Percentiles rank a stretch among this genome's conserved stretches.
Conservation (phyloP, 2,329 filamentous ascomycete genomes). For the Fusarium austroafricanum region DNA sequence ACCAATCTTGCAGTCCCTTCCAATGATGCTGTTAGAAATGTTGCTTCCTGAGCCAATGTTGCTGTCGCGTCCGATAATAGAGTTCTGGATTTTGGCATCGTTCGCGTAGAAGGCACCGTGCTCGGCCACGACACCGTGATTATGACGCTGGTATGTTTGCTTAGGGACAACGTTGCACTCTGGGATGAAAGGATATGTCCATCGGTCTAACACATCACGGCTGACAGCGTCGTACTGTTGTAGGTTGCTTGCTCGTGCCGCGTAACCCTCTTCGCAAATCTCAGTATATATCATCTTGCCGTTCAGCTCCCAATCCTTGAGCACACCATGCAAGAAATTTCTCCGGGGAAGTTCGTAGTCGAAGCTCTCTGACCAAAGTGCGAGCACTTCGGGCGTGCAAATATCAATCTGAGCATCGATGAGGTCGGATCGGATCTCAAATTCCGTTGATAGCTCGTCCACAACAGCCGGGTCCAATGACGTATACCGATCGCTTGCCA, state of each 20-base stretch:
- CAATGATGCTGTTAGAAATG: slow-evolving; percentile 82
- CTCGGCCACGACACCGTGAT: slow-evolving; percentile 81
- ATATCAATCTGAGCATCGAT: slow-evolving; percentile 97
- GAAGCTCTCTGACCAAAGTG: slow-evolving; percentile 96
- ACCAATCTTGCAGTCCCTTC: slow-evolving; percentile 86
- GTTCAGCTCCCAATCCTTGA: slow-evolving; percentile 97
- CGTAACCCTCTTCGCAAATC: slow-evolving; percentile 84
- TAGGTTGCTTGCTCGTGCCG: slow-evolving; percentile 85
- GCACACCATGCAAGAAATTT: slow-evolving; percentile 89
- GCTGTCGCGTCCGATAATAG: slow-evolving; percentile 81
- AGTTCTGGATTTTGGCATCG: slow-evolving; percentile 76
- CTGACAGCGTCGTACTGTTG: slow-evolving; percentile 91
- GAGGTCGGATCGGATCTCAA: slow-evolving; percentile 87
- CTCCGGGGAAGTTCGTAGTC: slow-evolving; percentile 92
- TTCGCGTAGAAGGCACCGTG: slow-evolving; percentile 78
- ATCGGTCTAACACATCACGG: slow-evolving; percentile 85
- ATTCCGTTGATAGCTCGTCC: slow-evolving; percentile 73
- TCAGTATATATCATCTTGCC: slow-evolving; percentile 97
- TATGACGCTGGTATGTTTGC: slow-evolving; percentile 79
- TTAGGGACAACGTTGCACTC: slow-evolving; percentile 86
- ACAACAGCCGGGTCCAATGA: slow-evolving; percentile 84
- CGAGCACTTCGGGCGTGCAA: slow-evolving; percentile 94
- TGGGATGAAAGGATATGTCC: slow-evolving; percentile 89
- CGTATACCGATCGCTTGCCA: slow-evolving; percentile 72
- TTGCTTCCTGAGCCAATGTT: slow-evolving; percentile 77